Conservation (phyloP, 768 basidiomycete species). For the Boletus pseudo-olivaceus region DNA sequence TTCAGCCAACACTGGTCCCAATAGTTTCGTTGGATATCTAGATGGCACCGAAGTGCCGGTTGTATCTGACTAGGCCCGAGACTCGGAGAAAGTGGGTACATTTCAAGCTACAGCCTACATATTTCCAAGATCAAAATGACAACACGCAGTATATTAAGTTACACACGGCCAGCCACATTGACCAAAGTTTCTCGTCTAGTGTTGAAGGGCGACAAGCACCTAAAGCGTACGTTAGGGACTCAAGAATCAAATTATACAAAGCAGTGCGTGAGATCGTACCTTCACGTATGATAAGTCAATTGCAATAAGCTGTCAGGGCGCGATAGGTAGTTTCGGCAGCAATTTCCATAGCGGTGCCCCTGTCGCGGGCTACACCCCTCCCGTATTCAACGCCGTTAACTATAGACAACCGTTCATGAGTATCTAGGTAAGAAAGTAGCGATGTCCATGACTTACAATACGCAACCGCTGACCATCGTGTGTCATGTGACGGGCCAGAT, state of each 20-base stretch:
- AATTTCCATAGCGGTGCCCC: slow-evolving; percentile 29
- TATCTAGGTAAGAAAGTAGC: not conserved
- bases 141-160: slow-evolving; percentile 1
- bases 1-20: not conserved
- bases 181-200: not conserved
- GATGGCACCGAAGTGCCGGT: not conserved
- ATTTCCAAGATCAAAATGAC: not conserved
- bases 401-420: slow-evolving; percentile 5
- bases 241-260: not conserved
- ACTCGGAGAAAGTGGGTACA: not conserved
- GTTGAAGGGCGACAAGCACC: not conserved
- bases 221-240: not conserved
- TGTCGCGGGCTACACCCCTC: slow-evolving; percentile 23
- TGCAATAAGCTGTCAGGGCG: slow-evolving; percentile 22
- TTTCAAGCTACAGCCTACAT: slow-evolving; percentile 1
- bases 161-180: not conserved
- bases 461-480: slow-evolving; percentile 23
- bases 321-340: slow-evolving; percentile 26
- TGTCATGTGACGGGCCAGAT: slow-evolving; percentile 22
- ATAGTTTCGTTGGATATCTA: not conserved
- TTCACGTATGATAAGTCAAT: slow-evolving; percentile 9
- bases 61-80: not conserved
- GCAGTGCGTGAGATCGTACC: not conserved
- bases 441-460: slow-evolving; percentile 19
- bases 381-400: slow-evolving; percentile 29